These are phyloP conservation scores for Aspergillus proliferans DNA, from an alignment of 2,329 filamentous ascomycete species.

Conservation along the genomic window DNA sequence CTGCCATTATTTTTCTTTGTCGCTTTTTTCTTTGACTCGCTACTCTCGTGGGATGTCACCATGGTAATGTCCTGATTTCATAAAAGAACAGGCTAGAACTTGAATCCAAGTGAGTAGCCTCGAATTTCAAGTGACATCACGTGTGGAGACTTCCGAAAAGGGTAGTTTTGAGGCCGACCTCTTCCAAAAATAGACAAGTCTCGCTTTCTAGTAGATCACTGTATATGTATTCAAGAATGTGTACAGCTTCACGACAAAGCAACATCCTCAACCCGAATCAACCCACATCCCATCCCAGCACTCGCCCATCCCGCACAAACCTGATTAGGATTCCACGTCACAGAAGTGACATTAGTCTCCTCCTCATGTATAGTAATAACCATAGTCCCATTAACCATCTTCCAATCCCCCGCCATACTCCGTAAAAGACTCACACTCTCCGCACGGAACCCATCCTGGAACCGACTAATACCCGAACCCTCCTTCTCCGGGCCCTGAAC, in stretches of 20 bases:
- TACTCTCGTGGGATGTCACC: background rate
- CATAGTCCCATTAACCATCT: constrained; percentile 25
- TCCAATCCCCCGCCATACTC: constrained; percentile 25
- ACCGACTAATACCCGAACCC: constrained; percentile 34
- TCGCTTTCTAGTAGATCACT: too few species aligned
- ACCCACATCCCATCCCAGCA: constrained; percentile 59
- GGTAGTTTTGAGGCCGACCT: background rate
- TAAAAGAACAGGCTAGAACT: background rate
- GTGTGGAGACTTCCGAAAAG: background rate
- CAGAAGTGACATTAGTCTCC: constrained; percentile 54
- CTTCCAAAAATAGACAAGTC: too few species aligned
- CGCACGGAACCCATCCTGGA: constrained; percentile 40
- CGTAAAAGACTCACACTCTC: constrained; percentile 30
- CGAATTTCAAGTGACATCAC: background rate
- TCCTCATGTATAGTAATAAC: constrained; percentile 53
- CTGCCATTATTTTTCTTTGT: background rate
- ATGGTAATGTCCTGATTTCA: background rate
- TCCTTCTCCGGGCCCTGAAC: constrained; percentile 18
- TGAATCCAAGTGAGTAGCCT: background rate
- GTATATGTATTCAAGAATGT: background rate
- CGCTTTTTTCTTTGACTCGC: background rate
- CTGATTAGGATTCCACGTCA: constrained; percentile 64
- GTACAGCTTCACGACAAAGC: constrained; percentile 32
- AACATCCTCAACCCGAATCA: constrained; percentile 62
- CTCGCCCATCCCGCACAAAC: constrained; percentile 63